Evolutionary conservation across 176 grass and related monocot species (phyloP), one percentile per base, ranked within the genome.

Genomic region (Phoenix dactylifera): DNA sequence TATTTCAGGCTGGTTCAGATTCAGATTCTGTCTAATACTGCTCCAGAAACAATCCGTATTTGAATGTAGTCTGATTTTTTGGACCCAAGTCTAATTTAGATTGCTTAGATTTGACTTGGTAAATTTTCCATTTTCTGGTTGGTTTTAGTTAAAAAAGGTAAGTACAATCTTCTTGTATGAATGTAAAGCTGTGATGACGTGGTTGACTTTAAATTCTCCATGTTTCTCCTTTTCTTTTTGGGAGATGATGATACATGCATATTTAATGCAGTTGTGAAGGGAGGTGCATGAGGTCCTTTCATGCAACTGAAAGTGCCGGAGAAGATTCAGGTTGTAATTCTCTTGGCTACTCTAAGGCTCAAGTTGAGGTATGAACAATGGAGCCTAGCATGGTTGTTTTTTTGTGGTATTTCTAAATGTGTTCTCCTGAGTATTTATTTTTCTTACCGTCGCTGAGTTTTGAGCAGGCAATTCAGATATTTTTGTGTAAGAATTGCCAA

Each of bases 201-300:
- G 24, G 29, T 32, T 7, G 0, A 5, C 29, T 32, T 32, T 32
- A 32, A 32, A 32, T 32, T 32, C 29, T 32, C 6, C 29, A 32
- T 32, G 29, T 32, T 6, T 32, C 29, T 32, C 29, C 29, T 32
- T 32, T 32, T 32, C 29, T 32, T 32, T 32, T 32, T 32, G 29
- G 29, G 29, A 32, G 5, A 32, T 32, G 29, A 32, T 32, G 6
- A 32, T 5, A 7, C 29, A 32, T 32, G 20, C 20, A 54, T 12
- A 16, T 25, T 17, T 3, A 10, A 54, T 87, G 58, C 73, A 97
- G 93, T 73, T 97, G 93, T 76, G 93, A 97, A 59, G 93, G 93
- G 24, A 73, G 75, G 55, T 97, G 93, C 67, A 82, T 92, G 81
- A 82, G 93, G 22, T 97, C 93, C 22, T 97, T 97, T 70, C 93